Evolutionary conservation across 1,284 basidiomycete species (phyloP), one percentile per base, ranked within the genome.

Genomic region (Ustilago cynodontis): DNA sequence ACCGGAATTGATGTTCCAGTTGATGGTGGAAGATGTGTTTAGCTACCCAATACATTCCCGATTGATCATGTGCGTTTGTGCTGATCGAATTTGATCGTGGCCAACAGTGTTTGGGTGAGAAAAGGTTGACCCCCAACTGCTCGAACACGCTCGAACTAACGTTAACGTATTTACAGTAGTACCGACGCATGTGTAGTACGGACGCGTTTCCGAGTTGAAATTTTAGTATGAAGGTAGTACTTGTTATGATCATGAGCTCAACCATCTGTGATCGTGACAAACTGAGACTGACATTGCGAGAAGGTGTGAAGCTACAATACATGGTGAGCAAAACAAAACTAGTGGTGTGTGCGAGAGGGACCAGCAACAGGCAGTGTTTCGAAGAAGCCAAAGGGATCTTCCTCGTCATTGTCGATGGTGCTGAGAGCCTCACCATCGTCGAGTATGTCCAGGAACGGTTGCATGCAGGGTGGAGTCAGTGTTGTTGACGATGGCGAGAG

Each of bases 11-110:
- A 79, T 18, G 18, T 78, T 8, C 59, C 67, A 5, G 77, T 79
- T 26, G 77, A 79, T 33, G 77, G 77, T 7, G 77, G 65, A 0
- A 31, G 77, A 28, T 77, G 77, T 47, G 69, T 79, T 37, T 78
- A 58, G n/a, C n/a, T n/a, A n/a, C n/a, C n/a, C n/a, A n/a, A n/a
- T n/a, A n/a, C n/a, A n/a, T n/a, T n/a, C n/a, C n/a, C n/a, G n/a
- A n/a, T 33, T 33, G 31, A 11, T 11, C 31, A 33, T 5, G 31
- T 5, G 11, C 11, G 31, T 33, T 33, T 33, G 31, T 33, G 31
- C 11, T 33, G 31, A 33, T 33, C 31, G 6, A 11, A 33, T 33
- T 5, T 33, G 31, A 33, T n/a, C n/a, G n/a, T n/a, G n/a, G n/a
- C n/a, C n/a, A n/a, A n/a, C n/a, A n/a, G n/a, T n/a, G n/a, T n/a